These are phyloP conservation scores for Cicer pinnatifidum DNA, from an alignment of 306 rosid genomes.

Conservation along the genomic window DNA sequence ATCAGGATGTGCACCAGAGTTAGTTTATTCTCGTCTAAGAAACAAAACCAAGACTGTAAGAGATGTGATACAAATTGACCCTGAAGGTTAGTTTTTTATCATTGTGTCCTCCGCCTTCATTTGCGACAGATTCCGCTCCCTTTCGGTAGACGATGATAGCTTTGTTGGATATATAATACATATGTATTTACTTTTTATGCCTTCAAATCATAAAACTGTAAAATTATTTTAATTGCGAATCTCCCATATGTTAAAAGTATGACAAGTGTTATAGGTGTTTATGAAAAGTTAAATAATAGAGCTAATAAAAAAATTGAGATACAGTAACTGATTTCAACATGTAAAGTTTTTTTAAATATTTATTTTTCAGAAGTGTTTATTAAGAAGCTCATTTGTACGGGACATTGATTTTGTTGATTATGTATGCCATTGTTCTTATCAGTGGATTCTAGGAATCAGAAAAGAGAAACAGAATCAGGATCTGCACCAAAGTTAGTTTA, in stretches of 20 bases:
- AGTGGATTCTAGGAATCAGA: slow-evolving; percentile 9
- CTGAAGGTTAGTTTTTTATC: slow-evolving; percentile 34
- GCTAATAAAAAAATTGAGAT: background rate
- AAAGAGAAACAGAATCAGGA: slow-evolving; percentile 4
- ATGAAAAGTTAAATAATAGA: background rate
- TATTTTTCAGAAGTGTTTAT: background rate
- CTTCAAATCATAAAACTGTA: too few relatives aligned
- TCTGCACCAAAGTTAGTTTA: background rate
- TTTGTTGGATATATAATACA: background rate
- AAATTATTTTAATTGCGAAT: too few relatives aligned
- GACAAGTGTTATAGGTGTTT: background rate
- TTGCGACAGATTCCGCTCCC: background rate
- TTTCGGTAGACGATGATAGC: background rate
- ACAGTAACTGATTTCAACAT: background rate
- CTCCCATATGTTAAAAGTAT: background rate
- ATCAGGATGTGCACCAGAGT: background rate
- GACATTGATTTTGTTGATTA: slow-evolving; percentile 17
- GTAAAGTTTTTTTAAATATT: background rate
- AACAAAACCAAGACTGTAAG: slow-evolving; percentile 11
- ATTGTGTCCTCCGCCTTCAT: background rate
- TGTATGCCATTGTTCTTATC: slow-evolving; percentile 28
- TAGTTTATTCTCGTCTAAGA: background rate
- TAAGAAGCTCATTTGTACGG: background rate
- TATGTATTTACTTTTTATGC: background rate
- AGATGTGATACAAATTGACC: slow-evolving; percentile 13